phyloP scores from a whole-genome alignment of 345 rosid species.

The Psidium friedrichsthalianum region DNA sequence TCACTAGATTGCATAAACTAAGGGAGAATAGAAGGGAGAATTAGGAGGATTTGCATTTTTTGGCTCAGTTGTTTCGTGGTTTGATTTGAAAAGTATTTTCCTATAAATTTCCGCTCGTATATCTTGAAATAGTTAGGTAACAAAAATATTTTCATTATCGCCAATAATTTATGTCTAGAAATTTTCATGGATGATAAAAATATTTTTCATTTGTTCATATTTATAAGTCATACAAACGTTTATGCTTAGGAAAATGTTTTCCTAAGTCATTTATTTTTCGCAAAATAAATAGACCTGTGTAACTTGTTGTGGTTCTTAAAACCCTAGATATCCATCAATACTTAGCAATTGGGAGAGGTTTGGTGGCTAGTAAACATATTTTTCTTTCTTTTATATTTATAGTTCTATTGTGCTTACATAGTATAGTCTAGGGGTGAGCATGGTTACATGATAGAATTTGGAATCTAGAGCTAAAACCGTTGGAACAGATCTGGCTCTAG shows the following conservation, averaged over 20 bases:
- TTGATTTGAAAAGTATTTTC: background rate
- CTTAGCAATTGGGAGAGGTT: background rate
- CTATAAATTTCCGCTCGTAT: background rate
- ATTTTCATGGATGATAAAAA: background rate
- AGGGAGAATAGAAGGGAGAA: background rate
- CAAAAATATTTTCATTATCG: background rate
- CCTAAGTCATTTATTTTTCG: background rate
- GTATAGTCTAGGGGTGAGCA: too few species aligned
- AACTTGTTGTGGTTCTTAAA: background rate
- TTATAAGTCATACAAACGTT: background rate
- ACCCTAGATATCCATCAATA: background rate
- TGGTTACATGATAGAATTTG: too few species aligned
- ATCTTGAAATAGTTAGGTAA: background rate
- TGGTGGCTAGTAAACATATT: background rate
- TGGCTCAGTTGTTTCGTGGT: accelerated
- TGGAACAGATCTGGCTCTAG: too few species aligned
- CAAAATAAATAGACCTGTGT: background rate
- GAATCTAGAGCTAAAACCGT: too few species aligned
- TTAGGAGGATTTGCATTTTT: background rate
- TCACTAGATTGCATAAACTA: background rate
- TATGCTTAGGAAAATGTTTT: background rate
- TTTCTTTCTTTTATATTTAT: background rate
- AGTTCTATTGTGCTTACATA: background rate
- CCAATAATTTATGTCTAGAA: background rate
- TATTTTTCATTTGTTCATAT: background rate